Evolutionary conservation across 192 early-diverging fungal genomes (phyloP).

Genomic region (Gamsiella multidivaricata): DNA sequence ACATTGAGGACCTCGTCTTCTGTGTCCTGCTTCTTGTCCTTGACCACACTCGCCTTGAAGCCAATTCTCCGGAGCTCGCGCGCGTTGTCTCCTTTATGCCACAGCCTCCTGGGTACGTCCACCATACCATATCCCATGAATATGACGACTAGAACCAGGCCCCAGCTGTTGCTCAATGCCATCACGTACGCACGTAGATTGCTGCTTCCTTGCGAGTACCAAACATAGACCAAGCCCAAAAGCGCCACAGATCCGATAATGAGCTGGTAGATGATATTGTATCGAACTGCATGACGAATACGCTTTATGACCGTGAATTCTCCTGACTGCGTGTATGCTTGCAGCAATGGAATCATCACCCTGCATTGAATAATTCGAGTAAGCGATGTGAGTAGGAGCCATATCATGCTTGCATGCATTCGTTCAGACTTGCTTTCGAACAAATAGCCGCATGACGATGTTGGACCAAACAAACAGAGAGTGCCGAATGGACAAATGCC

Average conservation of each 20-base stretch:
- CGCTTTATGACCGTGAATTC: slow-evolving; percentile 78
- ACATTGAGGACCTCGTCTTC: slow-evolving; percentile 74
- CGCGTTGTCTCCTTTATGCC: slow-evolving; percentile 75
- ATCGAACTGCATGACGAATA: slow-evolving; percentile 78
- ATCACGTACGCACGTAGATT: slow-evolving; percentile 83
- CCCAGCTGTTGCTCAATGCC: slow-evolving; percentile 95
- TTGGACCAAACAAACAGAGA: no score
- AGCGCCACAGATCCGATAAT: slow-evolving; percentile 76
- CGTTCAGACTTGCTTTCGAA: no score
- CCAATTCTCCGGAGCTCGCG: slow-evolving; percentile 75
- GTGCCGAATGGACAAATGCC: neutral
- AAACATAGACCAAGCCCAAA: slow-evolving; percentile 79
- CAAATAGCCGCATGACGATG: slow-evolving; percentile 2
- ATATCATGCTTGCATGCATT: slow-evolving; percentile 11
- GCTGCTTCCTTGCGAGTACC: slow-evolving; percentile 59
- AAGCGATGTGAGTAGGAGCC: slow-evolving; percentile 2
- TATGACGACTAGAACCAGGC: slow-evolving; percentile 85
- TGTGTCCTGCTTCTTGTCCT: slow-evolving; percentile 87
- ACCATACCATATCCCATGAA: slow-evolving; percentile 96
- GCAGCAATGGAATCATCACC: slow-evolving; percentile 84
- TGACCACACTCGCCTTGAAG: slow-evolving; percentile 71
- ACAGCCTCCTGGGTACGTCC: slow-evolving; percentile 86
- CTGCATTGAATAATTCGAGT: slow-evolving; percentile 27
- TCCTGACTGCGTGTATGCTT: slow-evolving; percentile 88
- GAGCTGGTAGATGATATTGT: slow-evolving; percentile 87